Base-by-base conservation (phyloP, 2,329 filamentous ascomycete genomes). In the Cercospora sp. region DNA sequence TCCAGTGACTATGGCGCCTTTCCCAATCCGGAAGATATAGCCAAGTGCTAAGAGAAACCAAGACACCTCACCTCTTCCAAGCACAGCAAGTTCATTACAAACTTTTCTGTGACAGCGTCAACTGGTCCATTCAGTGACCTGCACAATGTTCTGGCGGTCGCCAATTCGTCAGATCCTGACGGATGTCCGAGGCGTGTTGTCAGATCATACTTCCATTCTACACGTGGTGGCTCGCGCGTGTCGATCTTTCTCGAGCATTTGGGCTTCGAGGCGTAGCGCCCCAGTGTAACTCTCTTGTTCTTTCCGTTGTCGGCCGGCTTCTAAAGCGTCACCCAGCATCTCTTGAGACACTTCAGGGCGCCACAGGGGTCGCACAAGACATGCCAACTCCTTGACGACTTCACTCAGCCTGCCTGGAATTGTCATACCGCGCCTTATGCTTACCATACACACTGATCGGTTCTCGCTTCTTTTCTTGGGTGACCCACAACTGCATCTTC, bases 1-100 rank as follows among this genome's bases (percentile, higher is more conserved):
- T 80, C 69, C 13, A 53, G 18, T 57, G 45, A 55, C 45, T 51
- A 33, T 33, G 31, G 61, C 61, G 48, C 61, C 61, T 63, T 63
- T 16, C 69, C 73, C 1, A 70, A 81, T 23, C 77, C 42, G 33
- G 62, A 45, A 31, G 45, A 33, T 55, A 55, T 18, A 23, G 66
- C 66, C 62, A 65, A 65, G 66, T 67, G 66, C 66, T 61, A 65
- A 67, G 57, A 64, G 61, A 57, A 48, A 60, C 61, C 65, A 67
- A 67, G 65, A 64, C 42, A 23, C 28, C 60, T 63, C 45, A 55
- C 45, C 28, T 55, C 48, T 55, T 42, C 36, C 36, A 42, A 42
- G 36, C 36, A 42, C 16, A 55, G 23, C 13, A 16, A 28, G 48
- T 55, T 16, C 48, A 55, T 26, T 9, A 55, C 20, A n/a, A 16